phyloP scores from a whole-genome alignment of 2,329 filamentous ascomycete genomes.

The Monilinia laxa region DNA sequence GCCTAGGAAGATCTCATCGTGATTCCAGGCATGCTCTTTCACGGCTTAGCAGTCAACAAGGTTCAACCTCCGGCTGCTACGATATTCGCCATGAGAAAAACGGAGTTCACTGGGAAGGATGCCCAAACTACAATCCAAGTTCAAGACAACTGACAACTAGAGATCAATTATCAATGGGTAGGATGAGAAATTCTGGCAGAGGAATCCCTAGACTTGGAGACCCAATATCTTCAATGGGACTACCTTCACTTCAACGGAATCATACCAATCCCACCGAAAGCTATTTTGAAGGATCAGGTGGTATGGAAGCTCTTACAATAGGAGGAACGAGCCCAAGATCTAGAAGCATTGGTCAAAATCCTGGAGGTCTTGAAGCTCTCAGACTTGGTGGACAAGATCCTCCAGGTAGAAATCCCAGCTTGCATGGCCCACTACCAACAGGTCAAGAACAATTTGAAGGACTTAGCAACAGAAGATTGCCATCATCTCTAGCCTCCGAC shows the following conservation, averaged over 20 bases:
- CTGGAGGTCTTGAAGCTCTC: conserved; percentile 8
- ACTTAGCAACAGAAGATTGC: background rate
- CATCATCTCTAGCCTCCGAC: background rate
- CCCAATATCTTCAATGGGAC: background rate
- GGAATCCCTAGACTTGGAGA: background rate
- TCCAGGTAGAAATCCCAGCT: background rate
- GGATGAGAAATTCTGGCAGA: background rate
- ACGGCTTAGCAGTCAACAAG: background rate
- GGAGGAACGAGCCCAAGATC: conserved; percentile 5
- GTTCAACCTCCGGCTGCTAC: conserved; percentile 8
- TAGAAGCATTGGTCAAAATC: background rate
- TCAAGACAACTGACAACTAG: conserved; percentile 1
- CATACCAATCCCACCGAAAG: background rate
- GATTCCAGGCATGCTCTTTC: conserved; percentile 17
- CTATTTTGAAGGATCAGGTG: conserved; percentile 7
- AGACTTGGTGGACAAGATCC: conserved; percentile 2
- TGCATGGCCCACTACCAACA: background rate
- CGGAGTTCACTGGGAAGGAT: conserved; percentile 19
- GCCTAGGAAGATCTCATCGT: conserved; percentile 8
- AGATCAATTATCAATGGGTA: conserved; percentile 10
- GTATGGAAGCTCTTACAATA: conserved; percentile 6
- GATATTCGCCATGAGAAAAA: conserved; percentile 19
- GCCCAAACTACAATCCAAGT: conserved; percentile 16
- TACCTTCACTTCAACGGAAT: background rate
- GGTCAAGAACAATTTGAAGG: conserved; percentile 5